Percentiles rank a stretch among this genome's conserved stretches.
Conservation (phyloP, 1,284 basidiomycete genomes). For the Stereum hirsutum region DNA sequence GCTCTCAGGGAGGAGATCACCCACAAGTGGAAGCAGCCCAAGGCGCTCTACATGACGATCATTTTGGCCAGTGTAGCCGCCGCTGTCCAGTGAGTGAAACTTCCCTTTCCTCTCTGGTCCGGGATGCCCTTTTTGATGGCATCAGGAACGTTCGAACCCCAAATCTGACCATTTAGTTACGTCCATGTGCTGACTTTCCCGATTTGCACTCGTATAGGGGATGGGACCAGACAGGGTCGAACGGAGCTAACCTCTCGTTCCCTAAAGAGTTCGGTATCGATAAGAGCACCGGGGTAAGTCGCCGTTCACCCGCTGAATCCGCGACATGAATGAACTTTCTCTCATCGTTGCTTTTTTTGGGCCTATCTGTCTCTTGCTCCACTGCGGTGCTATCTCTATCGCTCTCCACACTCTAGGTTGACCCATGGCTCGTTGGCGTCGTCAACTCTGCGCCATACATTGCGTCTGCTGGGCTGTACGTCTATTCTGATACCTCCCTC, state of each 20-base stretch:
- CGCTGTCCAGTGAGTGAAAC: background rate
- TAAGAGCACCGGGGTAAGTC: background rate
- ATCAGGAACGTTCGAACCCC: background rate
- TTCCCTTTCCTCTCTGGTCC: too few relatives aligned
- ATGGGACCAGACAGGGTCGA: background rate
- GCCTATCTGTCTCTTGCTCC: too few relatives aligned
- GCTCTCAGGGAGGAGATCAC: background rate
- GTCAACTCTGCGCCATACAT: background rate
- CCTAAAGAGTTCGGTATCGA: background rate
- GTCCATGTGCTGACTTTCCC: too few relatives aligned
- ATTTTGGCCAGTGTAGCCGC: background rate
- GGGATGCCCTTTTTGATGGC: background rate
- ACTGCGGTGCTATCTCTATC: too few relatives aligned
- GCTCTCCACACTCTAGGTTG: too few relatives aligned
- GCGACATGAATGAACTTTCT: too few relatives aligned
- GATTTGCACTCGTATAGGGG: background rate
- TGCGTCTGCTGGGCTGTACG: background rate
- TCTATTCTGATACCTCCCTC: background rate
- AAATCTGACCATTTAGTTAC: too few relatives aligned
- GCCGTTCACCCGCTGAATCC: too few relatives aligned
- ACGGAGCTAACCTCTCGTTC: background rate
- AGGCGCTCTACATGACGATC: background rate
- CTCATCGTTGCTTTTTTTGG: too few relatives aligned
- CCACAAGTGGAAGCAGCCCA: background rate
- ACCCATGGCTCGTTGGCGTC: constrained; percentile 1